These are phyloP conservation scores for Aureobasidium sp. DNA, from an alignment of 2,329 filamentous ascomycete genomes.

Conservation along the genomic window DNA sequence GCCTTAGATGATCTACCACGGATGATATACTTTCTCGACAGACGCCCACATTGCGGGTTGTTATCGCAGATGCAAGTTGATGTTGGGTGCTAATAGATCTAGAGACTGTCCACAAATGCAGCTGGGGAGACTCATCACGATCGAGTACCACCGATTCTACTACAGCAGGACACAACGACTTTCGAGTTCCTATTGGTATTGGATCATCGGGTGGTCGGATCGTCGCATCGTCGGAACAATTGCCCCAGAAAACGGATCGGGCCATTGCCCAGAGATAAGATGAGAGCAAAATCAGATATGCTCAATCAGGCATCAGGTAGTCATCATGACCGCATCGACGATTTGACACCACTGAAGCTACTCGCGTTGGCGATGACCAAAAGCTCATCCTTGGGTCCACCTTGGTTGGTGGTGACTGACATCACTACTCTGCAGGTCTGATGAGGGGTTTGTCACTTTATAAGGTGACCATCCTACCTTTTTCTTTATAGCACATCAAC, in stretches of 20 bases:
- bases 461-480: neutral
- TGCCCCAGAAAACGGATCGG: slow-evolving; percentile 9
- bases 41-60: no score
- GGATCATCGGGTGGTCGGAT: no score
- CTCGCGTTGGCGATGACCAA: neutral
- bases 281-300: slow-evolving; percentile 9
- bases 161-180: no score
- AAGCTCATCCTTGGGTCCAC: neutral
- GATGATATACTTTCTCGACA: no score
- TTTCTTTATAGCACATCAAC: neutral
- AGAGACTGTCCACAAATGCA: no score
- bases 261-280: slow-evolving; percentile 10
- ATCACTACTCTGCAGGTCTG: neutral
- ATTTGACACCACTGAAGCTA: neutral
- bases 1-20: no score
- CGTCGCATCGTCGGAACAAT: neutral
- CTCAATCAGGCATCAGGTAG: neutral
- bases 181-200: no score
- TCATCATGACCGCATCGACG: slow-evolving; percentile 11
- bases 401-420: neutral
- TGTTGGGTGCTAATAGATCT: no score
- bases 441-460: slow-evolving; percentile 10
- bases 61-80: no score
- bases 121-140: no score
- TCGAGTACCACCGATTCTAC: no score